phyloP scores from a whole-genome alignment of 257 asterid genomes.

The Primulina tabacum region DNA sequence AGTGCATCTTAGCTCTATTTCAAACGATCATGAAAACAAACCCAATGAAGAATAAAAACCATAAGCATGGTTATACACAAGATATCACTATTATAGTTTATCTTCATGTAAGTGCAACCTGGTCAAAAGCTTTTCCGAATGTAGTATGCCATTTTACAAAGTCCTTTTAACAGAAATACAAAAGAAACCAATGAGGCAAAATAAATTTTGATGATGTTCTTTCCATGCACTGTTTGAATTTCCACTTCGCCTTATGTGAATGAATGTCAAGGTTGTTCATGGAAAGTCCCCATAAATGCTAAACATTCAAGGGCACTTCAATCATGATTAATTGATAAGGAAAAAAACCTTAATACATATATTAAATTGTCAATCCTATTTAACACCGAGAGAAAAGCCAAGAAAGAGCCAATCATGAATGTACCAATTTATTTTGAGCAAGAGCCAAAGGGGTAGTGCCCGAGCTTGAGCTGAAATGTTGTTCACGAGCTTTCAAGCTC shows the following conservation, averaged over 20 bases:
- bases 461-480: background rate
- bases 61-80: background rate
- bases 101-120: background rate
- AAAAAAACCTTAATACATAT: too few species aligned
- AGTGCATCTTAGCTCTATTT: conserved; percentile 5
- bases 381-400: too few species aligned
- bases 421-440: too few species aligned
- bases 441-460: too few species aligned
- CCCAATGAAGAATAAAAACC: conserved; percentile 8
- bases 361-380: too few species aligned
- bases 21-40: conserved; percentile 7
- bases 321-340: too few species aligned
- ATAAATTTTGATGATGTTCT: background rate
- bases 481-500: background rate
- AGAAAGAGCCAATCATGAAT: too few species aligned
- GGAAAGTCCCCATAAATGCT: background rate
- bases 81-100: background rate
- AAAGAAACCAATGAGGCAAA: too few species aligned
- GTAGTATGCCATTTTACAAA: background rate
- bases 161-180: background rate
- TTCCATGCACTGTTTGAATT: background rate
- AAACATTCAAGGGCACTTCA: background rate
- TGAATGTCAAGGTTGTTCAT: background rate
- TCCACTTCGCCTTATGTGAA: background rate
- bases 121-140: background rate